Evolutionary conservation across 2,329 filamentous ascomycete species (phyloP).

Genomic region (Tolypocladium nubicola): DNA sequence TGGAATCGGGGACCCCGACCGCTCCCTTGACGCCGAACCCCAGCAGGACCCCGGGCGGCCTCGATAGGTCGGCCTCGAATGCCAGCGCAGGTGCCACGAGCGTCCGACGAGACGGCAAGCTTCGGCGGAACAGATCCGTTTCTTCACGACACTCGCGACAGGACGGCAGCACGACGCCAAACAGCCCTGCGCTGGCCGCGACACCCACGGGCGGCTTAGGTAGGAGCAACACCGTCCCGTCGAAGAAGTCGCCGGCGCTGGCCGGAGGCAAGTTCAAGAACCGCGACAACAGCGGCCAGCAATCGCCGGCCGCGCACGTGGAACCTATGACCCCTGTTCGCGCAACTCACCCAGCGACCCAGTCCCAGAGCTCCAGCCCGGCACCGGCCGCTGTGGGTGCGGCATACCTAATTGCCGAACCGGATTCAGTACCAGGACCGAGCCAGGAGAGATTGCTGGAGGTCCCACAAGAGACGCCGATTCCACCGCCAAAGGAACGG

Average conservation of each 20-base stretch:
- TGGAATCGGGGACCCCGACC: constrained; percentile 57
- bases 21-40: constrained; percentile 33
- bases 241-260: constrained; percentile 72
- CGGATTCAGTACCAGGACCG: constrained; percentile 23
- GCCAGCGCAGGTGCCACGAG: constrained; percentile 85
- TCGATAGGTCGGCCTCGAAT: constrained; percentile 63
- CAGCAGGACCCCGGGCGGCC: constrained; percentile 37
- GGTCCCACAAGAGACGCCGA: constrained; percentile 29
- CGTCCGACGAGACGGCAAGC: constrained; percentile 65
- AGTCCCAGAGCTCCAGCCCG: constrained; percentile 13
- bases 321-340: constrained; percentile 26
- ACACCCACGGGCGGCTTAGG: constrained; percentile 46
- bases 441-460: constrained; percentile 40
- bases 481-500: constrained; percentile 54
- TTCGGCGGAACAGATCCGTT: constrained; percentile 82
- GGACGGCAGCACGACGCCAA: constrained; percentile 62
- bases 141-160: constrained; percentile 79
- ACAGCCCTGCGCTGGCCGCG: constrained; percentile 44
- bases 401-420: constrained; percentile 15
- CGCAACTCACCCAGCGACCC: constrained; percentile 9
- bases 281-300: constrained; percentile 16
- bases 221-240: constrained; percentile 84
- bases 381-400: constrained; percentile 15
- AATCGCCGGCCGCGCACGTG: constrained; percentile 20
- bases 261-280: constrained; percentile 55